Conservation (phyloP, 352 stramenopile genomes). For the Peronospora belbahrii region DNA sequence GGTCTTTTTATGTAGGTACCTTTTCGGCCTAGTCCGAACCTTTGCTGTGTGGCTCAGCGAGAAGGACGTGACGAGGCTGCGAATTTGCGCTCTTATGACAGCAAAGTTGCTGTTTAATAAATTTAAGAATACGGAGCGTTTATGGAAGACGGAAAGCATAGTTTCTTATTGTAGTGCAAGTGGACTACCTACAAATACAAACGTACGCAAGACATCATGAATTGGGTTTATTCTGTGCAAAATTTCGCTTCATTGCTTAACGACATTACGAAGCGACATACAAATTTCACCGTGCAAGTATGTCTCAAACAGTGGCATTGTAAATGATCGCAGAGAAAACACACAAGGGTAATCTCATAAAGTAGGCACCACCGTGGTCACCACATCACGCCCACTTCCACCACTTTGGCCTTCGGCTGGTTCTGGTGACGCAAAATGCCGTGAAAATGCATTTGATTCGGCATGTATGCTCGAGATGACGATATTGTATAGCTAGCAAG, state of each 20-base stretch:
- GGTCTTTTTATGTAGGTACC: constrained; percentile 1
- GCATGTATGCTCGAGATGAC: neutral
- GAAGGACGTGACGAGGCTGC: neutral
- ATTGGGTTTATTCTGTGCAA: neutral
- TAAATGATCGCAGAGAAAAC: constrained; percentile 9
- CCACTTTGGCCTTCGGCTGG: too few relatives aligned
- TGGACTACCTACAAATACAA: neutral
- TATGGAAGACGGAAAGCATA: neutral
- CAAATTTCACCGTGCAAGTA: neutral
- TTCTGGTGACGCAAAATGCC: constrained; percentile 7
- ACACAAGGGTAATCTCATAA: constrained; percentile 9
- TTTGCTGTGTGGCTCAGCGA: constrained; percentile 11
- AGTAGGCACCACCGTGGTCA: neutral
- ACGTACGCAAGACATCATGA: too few relatives aligned
- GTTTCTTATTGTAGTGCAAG: neutral
- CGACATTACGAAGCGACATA: constrained; percentile 7
- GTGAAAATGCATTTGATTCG: neutral
- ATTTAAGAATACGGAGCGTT: neutral
- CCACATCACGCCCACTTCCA: neutral
- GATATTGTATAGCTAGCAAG: neutral
- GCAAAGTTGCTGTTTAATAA: neutral
- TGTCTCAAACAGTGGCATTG: constrained; percentile 9
- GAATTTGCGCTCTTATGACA: constrained; percentile 12
- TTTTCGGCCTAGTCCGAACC: constrained; percentile 6
- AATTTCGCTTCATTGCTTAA: constrained; percentile 5